These are phyloP conservation scores for Boletus subcaerulescens DNA, from an alignment of 768 basidiomycete species.

Conservation along the genomic window DNA sequence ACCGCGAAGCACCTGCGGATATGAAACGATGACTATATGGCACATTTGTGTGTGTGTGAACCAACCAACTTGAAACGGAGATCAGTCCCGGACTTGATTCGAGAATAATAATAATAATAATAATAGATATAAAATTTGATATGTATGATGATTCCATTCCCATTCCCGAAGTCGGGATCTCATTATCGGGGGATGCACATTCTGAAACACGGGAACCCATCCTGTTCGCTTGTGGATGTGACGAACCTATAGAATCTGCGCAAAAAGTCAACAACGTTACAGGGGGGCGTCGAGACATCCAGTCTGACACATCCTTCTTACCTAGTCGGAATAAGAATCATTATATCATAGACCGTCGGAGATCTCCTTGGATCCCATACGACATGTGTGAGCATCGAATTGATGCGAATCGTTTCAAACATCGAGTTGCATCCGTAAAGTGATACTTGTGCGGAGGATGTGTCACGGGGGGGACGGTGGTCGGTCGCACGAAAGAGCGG, in stretches of 20 bases:
- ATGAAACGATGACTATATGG: not conserved
- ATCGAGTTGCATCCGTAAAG: not conserved
- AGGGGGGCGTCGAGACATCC: not conserved
- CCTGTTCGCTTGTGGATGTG: not conserved
- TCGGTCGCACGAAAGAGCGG: not conserved
- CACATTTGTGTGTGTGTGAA: too few relatives aligned
- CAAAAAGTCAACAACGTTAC: conserved; percentile 7
- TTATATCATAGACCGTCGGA: not conserved
- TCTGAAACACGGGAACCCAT: not conserved
- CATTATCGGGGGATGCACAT: too few relatives aligned
- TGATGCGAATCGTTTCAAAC: not conserved
- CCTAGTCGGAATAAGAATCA: not conserved
- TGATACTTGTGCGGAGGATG: too few relatives aligned
- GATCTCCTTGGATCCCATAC: not conserved
- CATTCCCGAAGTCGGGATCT: not conserved
- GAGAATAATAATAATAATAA: not conserved
- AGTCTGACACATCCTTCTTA: not conserved
- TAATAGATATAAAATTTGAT: not conserved
- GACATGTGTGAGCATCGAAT: not conserved
- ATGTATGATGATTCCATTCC: not conserved
- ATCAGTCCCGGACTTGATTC: conserved; percentile 4
- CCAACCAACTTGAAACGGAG: conserved; percentile 1
- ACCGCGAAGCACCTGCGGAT: conserved; percentile 23
- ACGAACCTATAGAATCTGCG: not conserved
- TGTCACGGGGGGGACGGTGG: not conserved